phyloP scores from a whole-genome alignment of 192 early-diverging fungal species.

The Backusella sp. region DNA sequence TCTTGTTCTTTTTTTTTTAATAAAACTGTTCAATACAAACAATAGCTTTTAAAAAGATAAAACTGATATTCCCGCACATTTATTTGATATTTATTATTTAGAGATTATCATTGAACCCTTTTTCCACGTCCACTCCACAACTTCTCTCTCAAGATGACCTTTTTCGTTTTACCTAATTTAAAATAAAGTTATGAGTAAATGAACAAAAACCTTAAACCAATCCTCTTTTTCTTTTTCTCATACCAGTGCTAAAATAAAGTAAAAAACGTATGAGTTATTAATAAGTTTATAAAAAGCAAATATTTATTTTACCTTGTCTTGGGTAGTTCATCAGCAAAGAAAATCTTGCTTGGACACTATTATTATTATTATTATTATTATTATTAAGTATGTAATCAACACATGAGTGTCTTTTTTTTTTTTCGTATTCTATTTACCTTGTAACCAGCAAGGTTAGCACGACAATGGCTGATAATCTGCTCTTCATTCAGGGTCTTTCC shows the following conservation, averaged over 20 bases:
- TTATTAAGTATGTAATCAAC: not conserved
- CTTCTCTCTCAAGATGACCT: slow-evolving; percentile 16
- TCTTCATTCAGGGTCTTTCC: slow-evolving; percentile 21
- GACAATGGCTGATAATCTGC: slow-evolving; percentile 39
- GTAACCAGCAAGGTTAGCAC: slow-evolving; percentile 47
- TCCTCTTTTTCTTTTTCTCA: not conserved
- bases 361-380: too few species aligned
- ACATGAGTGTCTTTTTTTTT: too few species aligned
- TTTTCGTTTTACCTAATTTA: slow-evolving; percentile 15
- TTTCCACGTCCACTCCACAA: slow-evolving; percentile 13
- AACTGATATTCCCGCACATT: too few species aligned
- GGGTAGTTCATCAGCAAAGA: slow-evolving; percentile 11
- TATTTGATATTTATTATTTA: not conserved
- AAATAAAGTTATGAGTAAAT: not conserved
- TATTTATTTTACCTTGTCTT: slow-evolving; percentile 11
- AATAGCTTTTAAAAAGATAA: not conserved
- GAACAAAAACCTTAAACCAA: not conserved
- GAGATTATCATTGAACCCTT: not conserved
- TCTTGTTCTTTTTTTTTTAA: not conserved
- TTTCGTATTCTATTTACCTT: slow-evolving; percentile 34
- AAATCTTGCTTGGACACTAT: slow-evolving; percentile 23
- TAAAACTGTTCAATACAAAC: not conserved
- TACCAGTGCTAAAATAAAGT: slow-evolving; percentile 2
- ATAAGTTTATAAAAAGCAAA: not conserved
- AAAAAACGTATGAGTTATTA: not conserved